These are phyloP conservation scores for Medicago truncatula DNA, from an alignment of 306 rosid species.

Conservation along the genomic window DNA sequence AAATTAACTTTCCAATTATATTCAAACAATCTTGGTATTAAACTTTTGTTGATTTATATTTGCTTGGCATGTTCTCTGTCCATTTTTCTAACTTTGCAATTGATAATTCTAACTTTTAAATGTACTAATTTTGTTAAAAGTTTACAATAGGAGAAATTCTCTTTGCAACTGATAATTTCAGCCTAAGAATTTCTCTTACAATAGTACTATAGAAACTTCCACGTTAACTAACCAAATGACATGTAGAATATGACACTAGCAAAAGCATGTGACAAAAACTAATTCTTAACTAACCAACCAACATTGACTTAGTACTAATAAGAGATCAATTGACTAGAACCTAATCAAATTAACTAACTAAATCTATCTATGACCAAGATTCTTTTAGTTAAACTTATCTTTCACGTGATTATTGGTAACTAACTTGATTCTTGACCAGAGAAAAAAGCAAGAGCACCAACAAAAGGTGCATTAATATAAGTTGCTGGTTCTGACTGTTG, in stretches of 20 bases:
- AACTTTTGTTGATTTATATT: too few species aligned
- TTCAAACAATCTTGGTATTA: too few species aligned
- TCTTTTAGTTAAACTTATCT: not conserved
- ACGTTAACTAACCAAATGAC: not conserved
- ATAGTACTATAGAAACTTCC: not conserved
- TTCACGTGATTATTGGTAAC: not conserved
- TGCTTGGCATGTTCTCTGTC: too few species aligned
- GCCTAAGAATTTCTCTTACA: not conserved
- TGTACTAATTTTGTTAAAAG: too few species aligned
- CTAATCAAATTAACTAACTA: not conserved
- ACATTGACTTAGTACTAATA: not conserved
- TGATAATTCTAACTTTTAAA: too few species aligned
- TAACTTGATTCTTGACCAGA: conserved; percentile 36
- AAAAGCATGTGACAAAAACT: not conserved
- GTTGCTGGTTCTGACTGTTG: conserved; percentile 93
- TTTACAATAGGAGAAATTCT: too few species aligned
- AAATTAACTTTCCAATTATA: too few species aligned
- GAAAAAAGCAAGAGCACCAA: conserved; percentile 79
- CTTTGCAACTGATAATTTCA: too few species aligned
- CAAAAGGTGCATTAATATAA: conserved; percentile 85
- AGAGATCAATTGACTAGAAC: not conserved
- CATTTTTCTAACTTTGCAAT: too few species aligned
- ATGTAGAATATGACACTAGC: not conserved
- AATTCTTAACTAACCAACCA: not conserved
- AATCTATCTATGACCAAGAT: not conserved